Evolutionary conservation across 2,329 filamentous ascomycete species (phyloP), one percentile per base, ranked within the genome.

Genomic region (Colletotrichum gigasporum): DNA sequence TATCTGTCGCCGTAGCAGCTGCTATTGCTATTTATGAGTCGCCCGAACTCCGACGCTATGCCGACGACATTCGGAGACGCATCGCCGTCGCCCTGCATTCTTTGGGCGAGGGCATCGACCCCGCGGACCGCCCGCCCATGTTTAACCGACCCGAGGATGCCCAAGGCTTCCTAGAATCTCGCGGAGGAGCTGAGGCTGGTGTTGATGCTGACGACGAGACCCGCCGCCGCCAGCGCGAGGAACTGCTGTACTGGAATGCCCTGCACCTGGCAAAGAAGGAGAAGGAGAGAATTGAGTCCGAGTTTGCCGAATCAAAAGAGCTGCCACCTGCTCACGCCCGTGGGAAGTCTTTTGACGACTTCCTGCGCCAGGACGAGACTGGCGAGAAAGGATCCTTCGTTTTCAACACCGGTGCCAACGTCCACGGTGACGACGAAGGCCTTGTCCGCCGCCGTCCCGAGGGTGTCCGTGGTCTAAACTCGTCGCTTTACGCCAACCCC

Each of bases 61-160:
- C 87, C 67, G 83, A 87, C 67, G 84, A 89, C 72, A 79, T 89
- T 62, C 86, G 87, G 64, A 84, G 87, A 63, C 83, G 85, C 65
- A 86, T 90, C 71, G 86, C 87, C 68, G 72, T 89, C 39, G 86
- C 87, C 50, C 75, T 90, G 12, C 85, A 89, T 70, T 81, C 83
- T 9, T 79, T 90, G 26, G 85, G 87, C 63, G 86, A 90, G 60
- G 82, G 80, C 68, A 83, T 89, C 73, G 78, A 81, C 47, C 82
- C 84, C 3, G 57, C 60, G 59, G 73, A 76, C 41, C 76, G 78
- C 28, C 78, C 86, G 68, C 88, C 88, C 60, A 76, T 85, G 26
- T 90, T 89, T 75, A 90, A 90, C 73, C 79, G 88, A 11, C 88
- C 88, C 53, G 88, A 90, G 72, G 88, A 90, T 74, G 87, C 87